These are phyloP conservation scores for Clarkia xantiana DNA, from an alignment of 345 rosid genomes.

Conservation along the genomic window DNA sequence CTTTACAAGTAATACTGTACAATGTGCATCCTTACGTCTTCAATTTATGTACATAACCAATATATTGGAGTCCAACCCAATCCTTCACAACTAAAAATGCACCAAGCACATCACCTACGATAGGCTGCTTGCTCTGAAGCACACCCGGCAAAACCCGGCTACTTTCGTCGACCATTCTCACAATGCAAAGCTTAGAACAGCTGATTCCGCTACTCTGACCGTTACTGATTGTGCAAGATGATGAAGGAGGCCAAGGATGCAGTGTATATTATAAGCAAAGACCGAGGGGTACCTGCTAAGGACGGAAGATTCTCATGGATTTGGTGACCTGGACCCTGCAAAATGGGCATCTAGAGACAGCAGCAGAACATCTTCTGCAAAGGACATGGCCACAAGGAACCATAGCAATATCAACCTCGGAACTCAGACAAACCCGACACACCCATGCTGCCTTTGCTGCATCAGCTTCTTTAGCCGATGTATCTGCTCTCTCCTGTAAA, in stretches of 20 bases:
- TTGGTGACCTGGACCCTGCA: slow-evolving; percentile 62
- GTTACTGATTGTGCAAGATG: background rate
- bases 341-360: slow-evolving; percentile 80
- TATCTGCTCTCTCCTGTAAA: slow-evolving; percentile 61
- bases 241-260: background rate
- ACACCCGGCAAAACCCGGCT: too few species aligned
- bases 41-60: too few species aligned
- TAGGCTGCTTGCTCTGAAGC: too few species aligned
- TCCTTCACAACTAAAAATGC: too few species aligned
- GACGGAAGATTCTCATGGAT: slow-evolving; percentile 63
- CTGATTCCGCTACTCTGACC: too few species aligned
- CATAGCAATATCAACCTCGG: slow-evolving; percentile 66
- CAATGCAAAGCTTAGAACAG: too few species aligned
- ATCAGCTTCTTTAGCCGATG: slow-evolving; percentile 63
- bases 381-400: slow-evolving; percentile 89
- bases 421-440: slow-evolving; percentile 64
- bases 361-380: slow-evolving; percentile 60
- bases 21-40: too few species aligned
- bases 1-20: too few species aligned
- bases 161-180: too few species aligned
- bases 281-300: slow-evolving; percentile 4
- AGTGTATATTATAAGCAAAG: slow-evolving; percentile 8
- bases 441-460: slow-evolving; percentile 79
- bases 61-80: too few species aligned
- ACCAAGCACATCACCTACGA: too few species aligned